phyloP scores from a whole-genome alignment of 2,329 filamentous ascomycete genomes.

The Mycosphaerella sp. region DNA sequence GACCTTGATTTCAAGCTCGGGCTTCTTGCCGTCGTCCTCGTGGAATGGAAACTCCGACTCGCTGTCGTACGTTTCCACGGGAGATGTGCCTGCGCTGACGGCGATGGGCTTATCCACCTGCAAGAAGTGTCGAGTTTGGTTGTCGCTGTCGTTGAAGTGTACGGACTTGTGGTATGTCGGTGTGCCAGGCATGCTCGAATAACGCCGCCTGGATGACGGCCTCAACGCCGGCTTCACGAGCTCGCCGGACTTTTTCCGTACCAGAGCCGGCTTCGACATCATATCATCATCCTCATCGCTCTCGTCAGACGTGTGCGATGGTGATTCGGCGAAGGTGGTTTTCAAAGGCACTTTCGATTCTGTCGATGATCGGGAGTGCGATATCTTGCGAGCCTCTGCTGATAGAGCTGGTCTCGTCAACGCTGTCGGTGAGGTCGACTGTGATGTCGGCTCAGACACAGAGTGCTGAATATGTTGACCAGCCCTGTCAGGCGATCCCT shows the following conservation, averaged over 20 bases:
- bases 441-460: conserved; percentile 33
- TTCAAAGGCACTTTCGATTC: conserved; percentile 48
- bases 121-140: conserved; percentile 92
- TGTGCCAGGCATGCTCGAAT: conserved; percentile 95
- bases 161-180: conserved; percentile 94
- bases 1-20: conserved; percentile 82
- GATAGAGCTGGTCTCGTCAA: conserved; percentile 38
- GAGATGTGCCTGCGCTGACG: conserved; percentile 89
- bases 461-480: conserved; percentile 17
- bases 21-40: conserved; percentile 46
- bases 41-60: conserved; percentile 86
- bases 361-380: conserved; percentile 55
- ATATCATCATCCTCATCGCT: conserved; percentile 46
- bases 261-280: conserved; percentile 69
- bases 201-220: conserved; percentile 68
- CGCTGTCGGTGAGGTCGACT: conserved; percentile 30
- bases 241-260: conserved; percentile 97
- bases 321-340: conserved; percentile 40
- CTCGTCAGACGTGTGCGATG: conserved; percentile 42
- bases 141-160: conserved; percentile 95
- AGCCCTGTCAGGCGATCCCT: conserved; percentile 49
- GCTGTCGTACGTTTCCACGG: conserved; percentile 78
- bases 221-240: conserved; percentile 87
- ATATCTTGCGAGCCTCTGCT: conserved; percentile 53
- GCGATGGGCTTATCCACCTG: conserved; percentile 92